A percentile compares a stretch with the other conserved stretches of the same genome.
These are phyloP conservation scores for Huntiella decipiens DNA, from an alignment of 2,329 filamentous ascomycete genomes.

Conservation along the genomic window DNA sequence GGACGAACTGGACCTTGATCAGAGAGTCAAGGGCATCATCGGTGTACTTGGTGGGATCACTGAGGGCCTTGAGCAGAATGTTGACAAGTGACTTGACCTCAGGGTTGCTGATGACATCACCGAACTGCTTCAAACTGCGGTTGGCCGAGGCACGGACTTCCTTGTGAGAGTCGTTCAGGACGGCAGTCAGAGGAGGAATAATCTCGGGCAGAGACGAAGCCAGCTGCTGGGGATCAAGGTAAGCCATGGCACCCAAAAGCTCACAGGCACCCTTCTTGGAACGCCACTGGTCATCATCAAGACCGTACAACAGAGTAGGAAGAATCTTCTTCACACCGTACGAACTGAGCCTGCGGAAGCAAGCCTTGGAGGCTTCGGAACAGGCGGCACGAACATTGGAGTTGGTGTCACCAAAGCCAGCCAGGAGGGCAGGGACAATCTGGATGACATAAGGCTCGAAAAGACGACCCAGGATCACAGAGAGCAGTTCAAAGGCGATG, in stretches of 20 bases:
- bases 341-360: slow-evolving; percentile 81
- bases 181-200: slow-evolving; percentile 82
- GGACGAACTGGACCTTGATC: slow-evolving; percentile 95
- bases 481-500: slow-evolving; percentile 77
- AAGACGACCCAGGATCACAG: slow-evolving; percentile 63
- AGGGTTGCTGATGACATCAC: slow-evolving; percentile 94
- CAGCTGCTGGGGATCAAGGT: slow-evolving; percentile 87
- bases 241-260: slow-evolving; percentile 92
- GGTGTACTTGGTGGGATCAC: slow-evolving; percentile 92
- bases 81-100: slow-evolving; percentile 87
- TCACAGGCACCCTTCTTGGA: slow-evolving; percentile 98
- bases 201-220: slow-evolving; percentile 86
- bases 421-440: slow-evolving; percentile 76
- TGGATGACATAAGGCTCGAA: slow-evolving; percentile 97
- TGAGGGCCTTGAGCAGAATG: slow-evolving; percentile 85
- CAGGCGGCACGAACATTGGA: slow-evolving; percentile 84
- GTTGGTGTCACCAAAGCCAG: slow-evolving; percentile 74
- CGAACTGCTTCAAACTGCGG: slow-evolving; percentile 89
- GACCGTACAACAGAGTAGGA: slow-evolving; percentile 73
- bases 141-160: slow-evolving; percentile 86
- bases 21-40: slow-evolving; percentile 83
- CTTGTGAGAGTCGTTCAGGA: slow-evolving; percentile 95
- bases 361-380: slow-evolving; percentile 81
- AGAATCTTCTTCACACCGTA: slow-evolving; percentile 91
- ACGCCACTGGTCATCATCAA: slow-evolving; percentile 92